Evolutionary conservation across 257 asterid genomes (phyloP).

Genomic region (Fraxinus cuspidata): DNA sequence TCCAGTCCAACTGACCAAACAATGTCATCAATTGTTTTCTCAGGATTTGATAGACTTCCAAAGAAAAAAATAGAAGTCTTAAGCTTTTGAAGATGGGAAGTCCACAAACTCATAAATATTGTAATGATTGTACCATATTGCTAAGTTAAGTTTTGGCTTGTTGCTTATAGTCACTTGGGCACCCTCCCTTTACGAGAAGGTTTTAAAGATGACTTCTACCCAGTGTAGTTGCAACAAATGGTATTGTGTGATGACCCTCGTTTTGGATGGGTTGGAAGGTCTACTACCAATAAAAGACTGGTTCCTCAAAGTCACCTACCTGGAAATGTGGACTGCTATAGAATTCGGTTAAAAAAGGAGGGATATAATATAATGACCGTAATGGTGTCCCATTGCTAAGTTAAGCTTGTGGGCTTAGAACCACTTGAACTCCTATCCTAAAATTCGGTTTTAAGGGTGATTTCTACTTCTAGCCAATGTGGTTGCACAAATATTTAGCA

Average conservation of each 20-base stretch:
- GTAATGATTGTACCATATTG: neutral
- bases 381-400: neutral
- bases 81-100: neutral
- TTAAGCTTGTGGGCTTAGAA: neutral
- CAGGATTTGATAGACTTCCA: neutral
- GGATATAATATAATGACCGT: neutral
- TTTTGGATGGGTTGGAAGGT: neutral
- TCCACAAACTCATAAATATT: neutral
- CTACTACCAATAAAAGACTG: neutral
- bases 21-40: neutral
- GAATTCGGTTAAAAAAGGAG: neutral
- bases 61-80: neutral
- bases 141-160: neutral
- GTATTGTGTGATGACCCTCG: neutral
- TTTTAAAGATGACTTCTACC: neutral
- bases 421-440: neutral
- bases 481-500: neutral
- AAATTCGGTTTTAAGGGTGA: neutral
- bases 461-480: neutral
- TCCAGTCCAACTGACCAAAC: neutral
- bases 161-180: neutral
- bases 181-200: neutral
- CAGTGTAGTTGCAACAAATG: neutral
- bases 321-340: neutral
- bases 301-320: neutral